A percentile compares a stretch with the other conserved stretches of the same genome.
These are phyloP conservation scores for Vigna nakashimae DNA, from an alignment of 306 rosid genomes.

Conservation along the genomic window DNA sequence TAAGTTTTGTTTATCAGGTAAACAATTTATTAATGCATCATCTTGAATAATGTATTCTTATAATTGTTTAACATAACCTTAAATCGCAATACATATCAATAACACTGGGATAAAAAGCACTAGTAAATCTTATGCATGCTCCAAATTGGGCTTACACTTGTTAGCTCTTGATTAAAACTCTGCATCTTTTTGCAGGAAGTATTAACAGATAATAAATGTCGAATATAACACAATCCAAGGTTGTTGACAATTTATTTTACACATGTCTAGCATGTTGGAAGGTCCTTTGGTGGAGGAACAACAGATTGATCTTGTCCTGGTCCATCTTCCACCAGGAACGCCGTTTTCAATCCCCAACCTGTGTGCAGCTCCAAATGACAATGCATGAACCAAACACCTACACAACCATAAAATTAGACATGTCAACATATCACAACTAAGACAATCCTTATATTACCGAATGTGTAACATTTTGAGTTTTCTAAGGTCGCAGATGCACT, in stretches of 20 bases:
- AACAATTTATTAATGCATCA: too few species aligned
- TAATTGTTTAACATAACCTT: background rate
- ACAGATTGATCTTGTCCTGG: slow-evolving; percentile 69
- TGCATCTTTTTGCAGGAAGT: slow-evolving; percentile 52
- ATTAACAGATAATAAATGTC: slow-evolving; percentile 33
- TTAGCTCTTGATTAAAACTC: slow-evolving; percentile 43
- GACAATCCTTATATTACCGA: background rate
- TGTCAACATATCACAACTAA: background rate
- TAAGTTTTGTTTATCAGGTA: too few species aligned
- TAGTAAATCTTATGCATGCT: slow-evolving; percentile 14
- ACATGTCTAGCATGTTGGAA: slow-evolving; percentile 64
- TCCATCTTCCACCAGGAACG: slow-evolving; percentile 86
- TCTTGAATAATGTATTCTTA: too few species aligned
- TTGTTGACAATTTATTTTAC: background rate
- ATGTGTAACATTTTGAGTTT: background rate
- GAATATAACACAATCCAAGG: slow-evolving; percentile 30
- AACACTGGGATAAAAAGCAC: slow-evolving; percentile 6
- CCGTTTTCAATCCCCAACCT: slow-evolving; percentile 92
- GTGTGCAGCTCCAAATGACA: slow-evolving; percentile 92
- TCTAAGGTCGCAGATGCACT: background rate
- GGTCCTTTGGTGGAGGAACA: slow-evolving; percentile 82
- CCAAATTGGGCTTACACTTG: slow-evolving; percentile 38
- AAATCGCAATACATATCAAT: background rate
- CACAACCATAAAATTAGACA: slow-evolving; percentile 17
- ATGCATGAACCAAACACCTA: slow-evolving; percentile 95